Evolutionary conservation across 345 rosid genomes (phyloP), one percentile per base, ranked within the genome.

Genomic region (Cardiospermum halicacabum): DNA sequence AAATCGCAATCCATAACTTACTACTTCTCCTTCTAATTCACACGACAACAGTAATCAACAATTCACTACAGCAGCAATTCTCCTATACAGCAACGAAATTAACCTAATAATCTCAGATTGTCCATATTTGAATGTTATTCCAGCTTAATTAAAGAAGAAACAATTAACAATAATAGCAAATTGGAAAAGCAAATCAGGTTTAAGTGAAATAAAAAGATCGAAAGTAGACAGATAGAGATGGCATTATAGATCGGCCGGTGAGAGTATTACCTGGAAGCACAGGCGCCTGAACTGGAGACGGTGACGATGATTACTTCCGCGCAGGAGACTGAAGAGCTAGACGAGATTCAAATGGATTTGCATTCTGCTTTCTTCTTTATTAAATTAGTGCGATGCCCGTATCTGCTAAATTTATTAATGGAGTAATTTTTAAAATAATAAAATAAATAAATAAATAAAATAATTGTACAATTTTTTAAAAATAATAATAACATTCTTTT

Each of bases 231-330:
- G 4, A 47, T 45, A n/a, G 50, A 4, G 10, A 16, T 45, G 21
- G 50, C 50, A n/a, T 45, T 45, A 19, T 10, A 30, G 47, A 66
- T 28, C 56, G 11, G 25, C 34, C 24, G 43, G 19, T 39, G 64
- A 51, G 11, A 40, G 11, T 42, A 53, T 57, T 26, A 15, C 36
- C 60, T 32, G 49, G 9, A 43, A 60, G 16, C 10, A 34, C n/a
- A n/a, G n/a, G 37, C 9, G 51, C 70, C 70, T 59, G n/a, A 11
- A 57, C 62, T 40, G 54, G 8, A 40, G 18, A 21, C 25, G 56
- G 53, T 56, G 31, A 58, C 7, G 51, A 65, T 71, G 39, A 34
- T 34, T 32, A 10, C n/a, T 32, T 65, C 1, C 19, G 24, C 66
- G 66, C 51, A n/a, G 40, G 56, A 37, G 58, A 58, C 34, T 15